Base-by-base conservation (phyloP, 345 rosid species). In the Jatropha curcas region DNA sequence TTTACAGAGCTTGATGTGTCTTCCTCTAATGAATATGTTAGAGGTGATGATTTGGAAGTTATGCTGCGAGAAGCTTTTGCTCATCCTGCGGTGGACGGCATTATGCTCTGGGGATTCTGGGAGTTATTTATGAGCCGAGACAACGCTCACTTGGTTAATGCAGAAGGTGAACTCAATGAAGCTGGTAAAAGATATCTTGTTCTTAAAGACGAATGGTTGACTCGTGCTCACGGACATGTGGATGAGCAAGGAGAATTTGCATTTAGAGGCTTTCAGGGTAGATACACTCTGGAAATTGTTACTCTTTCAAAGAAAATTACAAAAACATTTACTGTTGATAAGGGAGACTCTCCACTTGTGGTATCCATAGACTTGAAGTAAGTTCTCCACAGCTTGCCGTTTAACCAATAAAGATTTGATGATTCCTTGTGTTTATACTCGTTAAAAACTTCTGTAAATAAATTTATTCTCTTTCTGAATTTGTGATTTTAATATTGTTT, bases 21-120 rank as follows among this genome's bases (percentile, higher is more conserved):
- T 4, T 95, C 98, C 2, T 66, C 27, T 4, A 95, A 95, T 17
- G 99, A 91, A 74, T 84, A 76, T 41, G 77, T 95, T 12, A 82
- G 99, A 82, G 98, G 93, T 35, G 98, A 92, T n/a, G 99, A 95
- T 79, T 82, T 95, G 8, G 99, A 92, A 80, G 96, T 89, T 28
- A 92, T 95, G 94, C 86, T 95, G 19, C 84, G 99, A 73, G 99
- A 95, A 80, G 96, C 92, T 0, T 92, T 76, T 41, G 97, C 97
- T 16, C 99, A 95, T 65, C 99, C 98, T 0, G 89, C 98, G 0
- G 93, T 92, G 64, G 97, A 92, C 68, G 99, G 99, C n/a, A 76
- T 92, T 53, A 81, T 95, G 97, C 86, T 95, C 62, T 95, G 99
- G 99, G 99, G 99, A 41, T 92, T 95, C 61, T 92, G 99, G 99